These are phyloP conservation scores for Teunomyces funiuensis DNA, from an alignment of 805 yeast genomes.

Conservation along the genomic window DNA sequence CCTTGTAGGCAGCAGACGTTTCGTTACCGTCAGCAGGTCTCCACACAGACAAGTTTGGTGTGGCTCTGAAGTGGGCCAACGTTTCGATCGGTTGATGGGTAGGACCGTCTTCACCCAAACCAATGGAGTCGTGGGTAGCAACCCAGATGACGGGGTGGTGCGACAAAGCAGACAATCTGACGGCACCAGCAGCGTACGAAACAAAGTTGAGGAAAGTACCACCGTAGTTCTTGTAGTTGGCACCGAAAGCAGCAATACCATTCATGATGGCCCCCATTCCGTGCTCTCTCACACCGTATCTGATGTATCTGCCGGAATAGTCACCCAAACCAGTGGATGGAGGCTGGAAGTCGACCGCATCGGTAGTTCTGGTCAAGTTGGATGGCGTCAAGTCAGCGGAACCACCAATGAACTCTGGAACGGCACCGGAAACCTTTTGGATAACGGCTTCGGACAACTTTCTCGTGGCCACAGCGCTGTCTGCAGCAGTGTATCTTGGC, in stretches of 20 bases:
- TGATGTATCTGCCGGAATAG: slow-evolving; percentile 88
- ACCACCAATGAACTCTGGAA: slow-evolving; percentile 95
- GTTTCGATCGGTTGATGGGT: slow-evolving; percentile 93
- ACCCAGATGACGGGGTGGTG: slow-evolving; percentile 85
- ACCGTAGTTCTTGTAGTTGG: slow-evolving; percentile 86
- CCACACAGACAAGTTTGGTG: slow-evolving; percentile 82
- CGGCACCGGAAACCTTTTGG: slow-evolving; percentile 53
- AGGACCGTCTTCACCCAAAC: slow-evolving; percentile 92
- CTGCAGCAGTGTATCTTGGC: slow-evolving; percentile 77
- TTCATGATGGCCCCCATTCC: slow-evolving; percentile 98
- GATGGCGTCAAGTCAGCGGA: slow-evolving; percentile 98
- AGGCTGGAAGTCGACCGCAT: slow-evolving; percentile 90
- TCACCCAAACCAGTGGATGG: slow-evolving; percentile 77
- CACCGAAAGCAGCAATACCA: slow-evolving; percentile 92
- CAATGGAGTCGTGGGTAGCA: slow-evolving; percentile 88
- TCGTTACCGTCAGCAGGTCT: slow-evolving; percentile 95
- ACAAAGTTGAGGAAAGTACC: slow-evolving; percentile 97
- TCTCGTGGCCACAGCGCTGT: slow-evolving; percentile 88
- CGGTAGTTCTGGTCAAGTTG: slow-evolving; percentile 85
- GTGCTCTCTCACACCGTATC: slow-evolving; percentile 99
- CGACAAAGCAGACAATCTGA: slow-evolving; percentile 79
- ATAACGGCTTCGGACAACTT: slow-evolving; percentile 85
- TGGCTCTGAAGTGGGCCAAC: slow-evolving; percentile 80
- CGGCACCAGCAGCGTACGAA: slow-evolving; percentile 82
- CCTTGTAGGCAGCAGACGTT: slow-evolving; percentile 77